Percentiles rank a stretch among this genome's conserved stretches.
Evolutionary conservation across 2,329 filamentous ascomycete species (phyloP).

Genomic region (Aspergillus novoparasiticus): DNA sequence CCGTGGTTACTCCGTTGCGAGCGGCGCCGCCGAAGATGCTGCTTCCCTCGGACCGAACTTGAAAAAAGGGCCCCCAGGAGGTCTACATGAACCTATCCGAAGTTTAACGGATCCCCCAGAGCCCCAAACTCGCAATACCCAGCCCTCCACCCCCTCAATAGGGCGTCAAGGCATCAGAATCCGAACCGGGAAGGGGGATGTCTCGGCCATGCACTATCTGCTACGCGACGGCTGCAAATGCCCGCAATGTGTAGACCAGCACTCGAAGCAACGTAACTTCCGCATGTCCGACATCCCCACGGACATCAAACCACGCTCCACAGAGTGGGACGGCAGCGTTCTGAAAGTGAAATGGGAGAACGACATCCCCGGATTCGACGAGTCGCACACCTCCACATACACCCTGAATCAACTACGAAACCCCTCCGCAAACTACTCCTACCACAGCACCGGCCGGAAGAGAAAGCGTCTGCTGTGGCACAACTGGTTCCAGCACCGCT

Average conservation of each 20-base stretch:
- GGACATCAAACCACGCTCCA: constrained; percentile 44
- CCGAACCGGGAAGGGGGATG: not conserved
- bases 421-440: constrained; percentile 15
- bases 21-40: not conserved
- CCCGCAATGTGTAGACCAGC: constrained; percentile 54
- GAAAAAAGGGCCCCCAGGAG: not conserved
- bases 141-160: not conserved
- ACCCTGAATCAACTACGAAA: constrained; percentile 16
- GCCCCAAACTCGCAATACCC: not conserved
- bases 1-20: constrained; percentile 11
- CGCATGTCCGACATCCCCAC: constrained; percentile 65
- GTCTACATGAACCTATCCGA: not conserved
- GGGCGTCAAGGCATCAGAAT: not conserved
- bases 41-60: not conserved
- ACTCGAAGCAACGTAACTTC: constrained; percentile 67
- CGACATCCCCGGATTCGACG: constrained; percentile 51
- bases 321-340: constrained; percentile 40
- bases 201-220: constrained; percentile 21
- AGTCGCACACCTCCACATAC: constrained; percentile 45
- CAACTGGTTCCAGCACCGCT: constrained; percentile 44
- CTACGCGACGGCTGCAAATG: constrained; percentile 62
- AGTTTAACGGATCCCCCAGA: not conserved
- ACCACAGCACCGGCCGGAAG: constrained; percentile 26
- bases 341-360: constrained; percentile 65
- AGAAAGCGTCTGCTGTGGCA: constrained; percentile 38